Evolutionary conservation across 2,329 filamentous ascomycete genomes (phyloP), one percentile per base, ranked within the genome.

Genomic region (Sclerotinia borealis): DNA sequence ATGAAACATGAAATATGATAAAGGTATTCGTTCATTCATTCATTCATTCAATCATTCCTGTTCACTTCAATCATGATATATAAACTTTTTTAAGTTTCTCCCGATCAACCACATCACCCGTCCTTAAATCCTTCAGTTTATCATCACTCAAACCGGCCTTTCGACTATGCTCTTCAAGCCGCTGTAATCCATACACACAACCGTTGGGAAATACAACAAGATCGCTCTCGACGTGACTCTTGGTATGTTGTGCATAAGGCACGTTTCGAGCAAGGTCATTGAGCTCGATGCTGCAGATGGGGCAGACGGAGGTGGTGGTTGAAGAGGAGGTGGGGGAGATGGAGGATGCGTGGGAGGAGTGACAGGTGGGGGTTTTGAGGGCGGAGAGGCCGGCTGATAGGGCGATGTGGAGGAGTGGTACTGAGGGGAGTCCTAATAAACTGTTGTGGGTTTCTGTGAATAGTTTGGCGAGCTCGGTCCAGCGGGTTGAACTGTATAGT

Each of bases 251-350:
- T 3, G 95, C 95, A 72, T 98, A 98, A 0, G 95, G 95, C 50
- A 99, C 90, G 70, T 89, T 88, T 59, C 88, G 83, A 2, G 95
- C 93, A 39, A 99, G 83, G 72, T 93, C 90, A 75, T 98, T 98
- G 63, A 99, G 84, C 77, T 99, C 95, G 0, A 90, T 95, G 54
- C 90, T 95, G 79, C 95, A 99, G 73, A 99, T 98, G 3, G 95
- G 95, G 71, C 95, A 99, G 48, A 98, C 86, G 9, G 90, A 88
- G 2, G 86, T 86, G 61, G 68, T 75, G 72, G 72, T 67, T 15
- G 69, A 71, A 19, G 71, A 70, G 0, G 71, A 70, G 56, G 69
- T 72, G 29, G 71, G 68, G 25, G 70, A 70, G 9, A 71, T 71
- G 56, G 73, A 65, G 13, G 65, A 66, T 11, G 66, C 60, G 36